Evolutionary conservation across 352 stramenopile genomes (phyloP).

Genomic region (Pelagophyceae sp.): DNA sequence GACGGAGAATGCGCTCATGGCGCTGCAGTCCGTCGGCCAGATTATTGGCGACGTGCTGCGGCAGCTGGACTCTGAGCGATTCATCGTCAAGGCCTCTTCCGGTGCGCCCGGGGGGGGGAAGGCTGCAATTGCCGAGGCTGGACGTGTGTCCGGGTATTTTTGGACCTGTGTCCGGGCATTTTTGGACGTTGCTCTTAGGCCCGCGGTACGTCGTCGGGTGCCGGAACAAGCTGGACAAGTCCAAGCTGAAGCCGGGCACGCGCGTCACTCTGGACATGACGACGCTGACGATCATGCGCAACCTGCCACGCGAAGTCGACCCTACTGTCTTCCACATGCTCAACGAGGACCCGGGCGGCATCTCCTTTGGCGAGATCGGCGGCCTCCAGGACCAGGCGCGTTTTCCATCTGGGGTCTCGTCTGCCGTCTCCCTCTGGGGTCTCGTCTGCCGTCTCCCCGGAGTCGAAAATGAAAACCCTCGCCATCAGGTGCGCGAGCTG

Average conservation of each 20-base stretch:
- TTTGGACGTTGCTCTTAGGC: no score
- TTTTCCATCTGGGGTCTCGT: no score
- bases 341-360: conserved; percentile 82
- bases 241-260: conserved; percentile 90
- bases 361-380: conserved; percentile 94
- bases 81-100: conserved; percentile 97
- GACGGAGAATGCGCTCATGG: conserved; percentile 96
- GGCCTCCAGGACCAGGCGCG: conserved; percentile 98
- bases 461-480: no score
- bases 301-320: conserved; percentile 94
- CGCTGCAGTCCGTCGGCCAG: conserved; percentile 88
- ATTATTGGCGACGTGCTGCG: conserved; percentile 98
- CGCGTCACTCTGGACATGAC: conserved; percentile 98
- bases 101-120: no score
- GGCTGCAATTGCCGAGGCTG: no score
- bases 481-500: conserved; percentile 60
- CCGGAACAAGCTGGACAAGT: conserved; percentile 74
- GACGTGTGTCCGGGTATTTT: no score
- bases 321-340: conserved; percentile 99
- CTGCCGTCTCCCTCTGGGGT: no score
- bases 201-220: conserved; percentile 96
- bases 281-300: conserved; percentile 99
- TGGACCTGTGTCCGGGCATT: no score
- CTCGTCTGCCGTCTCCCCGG: no score
- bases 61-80: conserved; percentile 91